Evolutionary conservation across 2,329 filamentous ascomycete genomes (phyloP), one percentile per base, ranked within the genome.

Genomic region (Fusarium scirpi): DNA sequence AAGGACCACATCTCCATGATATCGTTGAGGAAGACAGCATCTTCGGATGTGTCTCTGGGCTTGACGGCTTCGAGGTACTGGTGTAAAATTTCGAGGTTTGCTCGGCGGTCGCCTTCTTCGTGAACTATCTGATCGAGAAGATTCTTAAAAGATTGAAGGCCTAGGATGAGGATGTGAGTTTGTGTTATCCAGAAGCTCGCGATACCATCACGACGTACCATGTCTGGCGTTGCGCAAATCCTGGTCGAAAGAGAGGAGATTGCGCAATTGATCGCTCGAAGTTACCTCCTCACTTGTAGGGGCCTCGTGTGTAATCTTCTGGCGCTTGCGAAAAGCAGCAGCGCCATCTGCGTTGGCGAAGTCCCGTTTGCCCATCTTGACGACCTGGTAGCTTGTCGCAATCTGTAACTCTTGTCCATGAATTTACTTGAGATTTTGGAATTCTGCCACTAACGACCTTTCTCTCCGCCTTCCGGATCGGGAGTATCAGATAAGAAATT

Each of bases 1-100:
- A 92, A 94, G 49, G 89, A 90, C 95, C 95, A 98, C 63, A 90
- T 94, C 74, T 97, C 92, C 81, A 97, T 92, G 41, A 98, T 82
- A 74, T 97, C 93, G 4, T 87, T 82, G 30, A 98, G 87, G 72
- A 91, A 93, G 25, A 90, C 84, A 9, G 87, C 85, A 59, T 84
- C 82, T 58, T 83, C 79, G 47, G 78, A 77, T 56, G 78, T 76
- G 55, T 83, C 80, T 71, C 80, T 79, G 3, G 87, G 85, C 71
- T 84, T 85, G 58, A 85, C 81, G 10, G 83, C 80, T 47, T 89
- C 84, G 51, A 96, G 87, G 77, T 91, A 96, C 71, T 92, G 89
- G 69, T 85, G 85, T 32, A 95, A 82, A 55, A 95, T 90, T 77
- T 81, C 81, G 78, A 82, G 80, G 71, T 84, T 88, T 52, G 72